A percentile compares a stretch with the other conserved stretches of the same genome.
phyloP scores from a whole-genome alignment of 257 asterid genomes.

The Catharanthus roseus region DNA sequence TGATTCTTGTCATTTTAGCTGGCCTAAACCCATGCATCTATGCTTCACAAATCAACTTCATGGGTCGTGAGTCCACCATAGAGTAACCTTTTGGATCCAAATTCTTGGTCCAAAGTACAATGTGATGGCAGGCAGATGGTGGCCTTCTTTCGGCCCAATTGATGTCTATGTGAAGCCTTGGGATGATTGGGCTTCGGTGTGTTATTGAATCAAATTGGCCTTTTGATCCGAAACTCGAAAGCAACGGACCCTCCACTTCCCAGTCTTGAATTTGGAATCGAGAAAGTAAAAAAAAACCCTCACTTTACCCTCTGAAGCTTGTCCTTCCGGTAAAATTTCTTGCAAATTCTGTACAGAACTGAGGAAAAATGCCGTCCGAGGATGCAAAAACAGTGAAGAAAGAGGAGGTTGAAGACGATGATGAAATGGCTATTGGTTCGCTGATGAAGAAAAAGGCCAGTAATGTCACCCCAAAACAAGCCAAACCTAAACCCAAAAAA shows the following conservation, averaged over 20 bases:
- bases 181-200: neutral
- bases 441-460: conserved; percentile 28
- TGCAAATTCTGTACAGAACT: neutral
- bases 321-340: neutral
- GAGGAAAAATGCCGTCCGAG: conserved; percentile 27
- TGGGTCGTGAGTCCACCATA: too few species aligned
- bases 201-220: too few species aligned
- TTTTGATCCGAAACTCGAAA: neutral
- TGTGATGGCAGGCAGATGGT: too few species aligned
- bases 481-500: conserved; percentile 29
- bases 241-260: neutral
- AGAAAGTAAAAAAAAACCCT: conserved; percentile 7
- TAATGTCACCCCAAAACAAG: conserved; percentile 28
- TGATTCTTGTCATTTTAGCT: too few species aligned
- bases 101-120: too few species aligned
- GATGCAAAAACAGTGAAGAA: conserved; percentile 30
- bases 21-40: too few species aligned
- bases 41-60: too few species aligned
- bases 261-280: neutral
- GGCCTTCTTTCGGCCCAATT: too few species aligned
- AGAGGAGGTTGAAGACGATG: conserved; percentile 34
- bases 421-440: conserved; percentile 28
- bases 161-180: too few species aligned
- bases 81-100: too few species aligned
- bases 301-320: neutral